Evolutionary conservation across 305 asterid species (phyloP), one percentile per base, ranked within the genome.

Genomic region (Coffea humblotiana): DNA sequence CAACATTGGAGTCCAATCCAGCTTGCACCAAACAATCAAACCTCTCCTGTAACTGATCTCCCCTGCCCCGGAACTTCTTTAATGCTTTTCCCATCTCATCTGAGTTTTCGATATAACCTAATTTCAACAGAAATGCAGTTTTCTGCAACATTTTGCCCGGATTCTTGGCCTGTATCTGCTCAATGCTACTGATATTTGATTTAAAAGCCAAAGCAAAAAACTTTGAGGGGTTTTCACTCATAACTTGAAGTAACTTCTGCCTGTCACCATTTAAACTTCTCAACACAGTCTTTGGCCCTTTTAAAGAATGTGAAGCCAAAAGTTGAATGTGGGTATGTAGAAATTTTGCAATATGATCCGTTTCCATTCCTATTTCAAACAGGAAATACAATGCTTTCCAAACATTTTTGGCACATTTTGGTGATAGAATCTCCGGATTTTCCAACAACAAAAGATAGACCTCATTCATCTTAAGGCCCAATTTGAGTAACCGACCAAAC

Each of bases 1-100:
- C 97, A 43, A 80, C 85, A 78, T 89, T 88, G 82, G 84, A 86
- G 85, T 92, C 97, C 78, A 95, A 79, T 70, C 98, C 99, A 47
- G 97, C 93, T 54, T 78, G 83, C 27, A 95, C 92, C 68, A 93
- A 73, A 79, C 94, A 93, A 82, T 95, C 90, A 68, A 95, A 95
- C 78, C 97, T 93, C 90, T 92, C 99, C 83, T 93, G 97, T 80
- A 95, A 77, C 66, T 92, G 95, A 88, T 93, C 98, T 69, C 98
- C 98, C 86, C 98, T 88, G 83, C 98, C 98, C 43, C 97, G 83
- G 81, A 94, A 94, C 48, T 70, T 79, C 82, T 88, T 92, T 37
- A 87, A 76, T 74, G 98, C 96, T 87, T 91, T 93, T 76, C 90
- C 86, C 94, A 91, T 88, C 85, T 91, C 97, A 61, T 94, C 97